Percentiles rank a stretch among this genome's conserved stretches.
Evolutionary conservation across 331 rosid species (phyloP).

Genomic region (Telfairia occidentalis): DNA sequence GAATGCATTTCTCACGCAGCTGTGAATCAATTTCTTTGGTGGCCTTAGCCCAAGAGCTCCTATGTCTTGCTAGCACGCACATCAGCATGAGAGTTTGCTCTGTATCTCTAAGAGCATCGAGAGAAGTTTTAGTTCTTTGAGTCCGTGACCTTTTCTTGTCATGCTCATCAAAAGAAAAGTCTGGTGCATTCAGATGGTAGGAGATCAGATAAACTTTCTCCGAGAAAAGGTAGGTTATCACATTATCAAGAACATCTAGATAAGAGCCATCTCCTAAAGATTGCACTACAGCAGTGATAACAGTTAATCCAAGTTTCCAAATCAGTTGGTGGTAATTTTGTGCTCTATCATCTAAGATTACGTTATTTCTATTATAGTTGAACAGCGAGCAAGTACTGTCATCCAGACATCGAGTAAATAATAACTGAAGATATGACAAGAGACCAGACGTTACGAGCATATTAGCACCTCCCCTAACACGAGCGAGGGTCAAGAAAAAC

Average conservation of each 20-base stretch:
- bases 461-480: constrained; percentile 77
- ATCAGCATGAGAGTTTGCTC: constrained; percentile 73
- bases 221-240: constrained; percentile 63
- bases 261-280: constrained; percentile 74
- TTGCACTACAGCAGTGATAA: constrained; percentile 75
- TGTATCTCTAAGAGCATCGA: constrained; percentile 60
- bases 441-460: constrained; percentile 66
- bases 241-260: constrained; percentile 52
- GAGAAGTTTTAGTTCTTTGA: constrained; percentile 49
- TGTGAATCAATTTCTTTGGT: constrained; percentile 55
- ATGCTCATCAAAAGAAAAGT: constrained; percentile 56
- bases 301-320: constrained; percentile 90
- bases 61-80: constrained; percentile 75
- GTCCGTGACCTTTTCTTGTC: constrained; percentile 71
- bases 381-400: constrained; percentile 24
- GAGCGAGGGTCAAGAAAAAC: constrained; percentile 77
- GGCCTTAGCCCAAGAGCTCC: constrained; percentile 72
- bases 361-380: constrained; percentile 21
- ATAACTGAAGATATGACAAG: constrained; percentile 53
- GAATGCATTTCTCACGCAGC: constrained; percentile 83
- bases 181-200: constrained; percentile 57
- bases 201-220: constrained; percentile 62
- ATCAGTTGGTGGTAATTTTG: constrained; percentile 47
- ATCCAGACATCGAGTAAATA: constrained; percentile 42
- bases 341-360: constrained; percentile 27